Conservation (phyloP, 176 grass and related monocot genomes). For the Cenchrus fungigraminus region DNA sequence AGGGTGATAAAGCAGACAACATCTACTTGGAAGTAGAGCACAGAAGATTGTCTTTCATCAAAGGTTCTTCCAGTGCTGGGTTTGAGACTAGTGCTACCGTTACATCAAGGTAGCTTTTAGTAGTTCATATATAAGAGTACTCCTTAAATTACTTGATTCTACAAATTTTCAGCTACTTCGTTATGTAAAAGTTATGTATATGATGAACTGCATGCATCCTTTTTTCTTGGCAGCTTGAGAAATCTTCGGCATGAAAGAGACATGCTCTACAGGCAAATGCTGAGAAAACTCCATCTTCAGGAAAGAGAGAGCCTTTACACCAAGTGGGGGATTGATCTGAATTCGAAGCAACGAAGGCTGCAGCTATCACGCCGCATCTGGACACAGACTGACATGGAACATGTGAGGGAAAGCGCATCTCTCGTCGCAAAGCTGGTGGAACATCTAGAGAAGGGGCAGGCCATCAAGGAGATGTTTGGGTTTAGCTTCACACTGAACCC, state of each 20-base stretch:
- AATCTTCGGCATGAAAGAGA: constrained; percentile 74
- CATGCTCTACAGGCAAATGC: constrained; percentile 83
- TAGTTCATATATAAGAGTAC: neutral
- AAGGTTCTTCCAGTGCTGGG: constrained; percentile 44
- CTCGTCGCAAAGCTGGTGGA: constrained; percentile 73
- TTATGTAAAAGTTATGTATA: neutral
- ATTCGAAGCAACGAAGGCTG: constrained; percentile 73
- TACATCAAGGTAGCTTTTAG: constrained; percentile 55
- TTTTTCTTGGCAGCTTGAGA: constrained; percentile 57
- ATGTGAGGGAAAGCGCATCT: constrained; percentile 71
- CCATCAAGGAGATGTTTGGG: constrained; percentile 89
- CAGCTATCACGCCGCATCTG: constrained; percentile 72
- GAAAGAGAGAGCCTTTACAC: constrained; percentile 77
- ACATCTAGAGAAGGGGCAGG: constrained; percentile 56
- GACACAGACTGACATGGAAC: constrained; percentile 71
- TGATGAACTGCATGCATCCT: neutral
- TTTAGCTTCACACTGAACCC: constrained; percentile 69
- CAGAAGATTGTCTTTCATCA: constrained; percentile 77
- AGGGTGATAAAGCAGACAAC: constrained; percentile 69
- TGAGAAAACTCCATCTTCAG: constrained; percentile 52
- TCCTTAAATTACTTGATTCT: neutral
- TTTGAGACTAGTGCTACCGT: constrained; percentile 35
- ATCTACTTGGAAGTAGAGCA: constrained; percentile 95
- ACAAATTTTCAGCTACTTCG: neutral
- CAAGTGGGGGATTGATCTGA: constrained; percentile 72